phyloP scores from a whole-genome alignment of 208 protist species.

The Phytomonas sp. region DNA sequence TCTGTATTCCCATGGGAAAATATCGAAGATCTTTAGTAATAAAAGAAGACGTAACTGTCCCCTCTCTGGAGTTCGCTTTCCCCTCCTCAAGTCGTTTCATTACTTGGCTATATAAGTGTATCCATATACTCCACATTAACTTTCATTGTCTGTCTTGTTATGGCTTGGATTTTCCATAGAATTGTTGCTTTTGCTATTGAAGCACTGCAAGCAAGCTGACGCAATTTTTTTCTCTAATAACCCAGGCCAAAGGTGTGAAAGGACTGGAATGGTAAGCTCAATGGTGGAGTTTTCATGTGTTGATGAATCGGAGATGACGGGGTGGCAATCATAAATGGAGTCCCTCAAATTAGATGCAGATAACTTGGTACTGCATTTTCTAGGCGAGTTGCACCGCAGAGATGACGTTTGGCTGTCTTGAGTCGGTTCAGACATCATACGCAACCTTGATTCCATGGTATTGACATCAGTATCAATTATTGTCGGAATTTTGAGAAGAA shows the following conservation, averaged over 20 bases:
- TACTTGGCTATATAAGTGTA: not conserved
- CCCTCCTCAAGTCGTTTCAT: not conserved
- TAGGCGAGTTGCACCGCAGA: not conserved
- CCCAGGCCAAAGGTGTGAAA: not conserved
- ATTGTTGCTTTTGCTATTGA: not conserved
- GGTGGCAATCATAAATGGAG: not conserved
- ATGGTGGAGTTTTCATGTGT: not conserved
- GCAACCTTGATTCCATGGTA: not conserved
- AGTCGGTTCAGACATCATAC: not conserved
- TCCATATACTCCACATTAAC: not conserved
- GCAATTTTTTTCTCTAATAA: not conserved
- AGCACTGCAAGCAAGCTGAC: not conserved
- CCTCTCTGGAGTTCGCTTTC: not conserved
- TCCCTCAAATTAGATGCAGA: not conserved
- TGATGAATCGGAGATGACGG: not conserved
- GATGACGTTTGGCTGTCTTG: not conserved
- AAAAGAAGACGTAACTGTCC: not conserved
- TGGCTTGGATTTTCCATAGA: not conserved
- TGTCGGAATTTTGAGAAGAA: not conserved
- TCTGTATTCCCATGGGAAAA: conserved; percentile 9
- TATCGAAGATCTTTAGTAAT: not conserved
- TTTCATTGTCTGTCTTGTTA: not conserved
- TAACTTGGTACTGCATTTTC: not conserved
- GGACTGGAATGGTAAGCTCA: conserved; percentile 12
- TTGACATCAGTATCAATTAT: not conserved